These are phyloP conservation scores for Penicillium verrucosum DNA, from an alignment of 2,329 filamentous ascomycete species.

Conservation along the genomic window DNA sequence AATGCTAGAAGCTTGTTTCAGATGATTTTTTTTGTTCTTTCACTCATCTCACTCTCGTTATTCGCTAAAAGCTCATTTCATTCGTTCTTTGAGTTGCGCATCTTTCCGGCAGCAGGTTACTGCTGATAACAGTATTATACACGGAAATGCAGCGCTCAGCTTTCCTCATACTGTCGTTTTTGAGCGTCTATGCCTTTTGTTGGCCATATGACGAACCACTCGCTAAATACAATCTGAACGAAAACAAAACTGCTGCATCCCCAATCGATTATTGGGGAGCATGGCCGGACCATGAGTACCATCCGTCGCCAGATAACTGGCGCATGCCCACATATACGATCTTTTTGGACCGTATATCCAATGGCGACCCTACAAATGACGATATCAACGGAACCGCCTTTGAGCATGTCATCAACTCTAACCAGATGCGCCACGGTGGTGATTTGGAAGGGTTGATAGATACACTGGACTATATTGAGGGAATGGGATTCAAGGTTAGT, in stretches of 20 bases:
- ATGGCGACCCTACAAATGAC: slow-evolving; percentile 63
- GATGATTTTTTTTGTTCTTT: slow-evolving; percentile 1
- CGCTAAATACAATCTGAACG: slow-evolving; percentile 59
- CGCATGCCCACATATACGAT: slow-evolving; percentile 64
- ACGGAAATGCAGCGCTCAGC: slow-evolving; percentile 7
- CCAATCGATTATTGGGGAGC: slow-evolving; percentile 57
- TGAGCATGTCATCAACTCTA: slow-evolving; percentile 59
- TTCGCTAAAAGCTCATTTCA: background rate
- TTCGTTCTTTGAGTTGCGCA: slow-evolving; percentile 2
- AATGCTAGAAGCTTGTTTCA: background rate
- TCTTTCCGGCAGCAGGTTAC: slow-evolving; percentile 1
- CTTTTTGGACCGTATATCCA: slow-evolving; percentile 62
- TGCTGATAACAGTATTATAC: slow-evolving; percentile 3
- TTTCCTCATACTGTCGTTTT: slow-evolving; percentile 6
- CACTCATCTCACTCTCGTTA: slow-evolving; percentile 5
- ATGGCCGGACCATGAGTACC: slow-evolving; percentile 52
- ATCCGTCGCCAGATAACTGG: slow-evolving; percentile 59
- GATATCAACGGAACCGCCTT: slow-evolving; percentile 44
- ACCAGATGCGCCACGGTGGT: slow-evolving; percentile 62
- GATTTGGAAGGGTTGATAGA: slow-evolving; percentile 58
- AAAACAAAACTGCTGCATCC: slow-evolving; percentile 52
- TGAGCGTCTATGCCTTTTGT: slow-evolving; percentile 6
- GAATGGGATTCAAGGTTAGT: slow-evolving; percentile 60
- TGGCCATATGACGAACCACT: slow-evolving; percentile 51
- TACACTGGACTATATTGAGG: slow-evolving; percentile 62